A percentile compares a stretch with the other conserved stretches of the same genome.
Conservation (phyloP, 805 yeast genomes). For the Cephaloascus albidus region DNA sequence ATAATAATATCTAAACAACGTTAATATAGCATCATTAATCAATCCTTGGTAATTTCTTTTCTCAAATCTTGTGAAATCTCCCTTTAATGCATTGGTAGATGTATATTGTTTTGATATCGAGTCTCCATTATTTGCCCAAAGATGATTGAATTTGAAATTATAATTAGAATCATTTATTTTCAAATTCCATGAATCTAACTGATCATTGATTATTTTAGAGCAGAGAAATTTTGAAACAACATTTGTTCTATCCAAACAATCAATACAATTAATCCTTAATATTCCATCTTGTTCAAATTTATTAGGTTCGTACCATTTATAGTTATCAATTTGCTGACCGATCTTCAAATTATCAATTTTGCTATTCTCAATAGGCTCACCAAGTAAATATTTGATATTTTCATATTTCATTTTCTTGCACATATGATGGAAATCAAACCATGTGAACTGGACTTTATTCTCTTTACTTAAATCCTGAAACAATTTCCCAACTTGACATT, state of each 20-base stretch:
- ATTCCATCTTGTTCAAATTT: constrained; percentile 38
- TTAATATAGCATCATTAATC: constrained; percentile 30
- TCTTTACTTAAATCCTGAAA: constrained; percentile 24
- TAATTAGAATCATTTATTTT: background rate
- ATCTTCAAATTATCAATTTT: constrained; percentile 5
- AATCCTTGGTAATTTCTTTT: constrained; percentile 31
- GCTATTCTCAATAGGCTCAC: constrained; percentile 8
- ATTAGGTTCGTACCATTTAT: constrained; percentile 20
- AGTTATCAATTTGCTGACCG: constrained; percentile 6
- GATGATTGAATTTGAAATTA: background rate
- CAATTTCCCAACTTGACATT: constrained; percentile 25
- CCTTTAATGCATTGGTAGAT: constrained; percentile 45
- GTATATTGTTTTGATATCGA: constrained; percentile 56
- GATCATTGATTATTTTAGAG: constrained; percentile 11
- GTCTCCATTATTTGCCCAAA: constrained; percentile 69
- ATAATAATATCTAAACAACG: constrained; percentile 30
- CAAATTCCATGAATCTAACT: constrained; percentile 10
- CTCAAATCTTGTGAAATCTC: constrained; percentile 34
- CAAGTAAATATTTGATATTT: constrained; percentile 19
- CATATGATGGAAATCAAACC: constrained; percentile 58
- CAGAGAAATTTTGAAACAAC: constrained; percentile 32
- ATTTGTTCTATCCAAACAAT: constrained; percentile 57
- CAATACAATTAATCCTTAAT: constrained; percentile 53
- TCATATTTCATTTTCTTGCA: constrained; percentile 32
- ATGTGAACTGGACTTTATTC: constrained; percentile 31